Conservation (phyloP, 176 grass and related monocot genomes). For the Themeda triandra region DNA sequence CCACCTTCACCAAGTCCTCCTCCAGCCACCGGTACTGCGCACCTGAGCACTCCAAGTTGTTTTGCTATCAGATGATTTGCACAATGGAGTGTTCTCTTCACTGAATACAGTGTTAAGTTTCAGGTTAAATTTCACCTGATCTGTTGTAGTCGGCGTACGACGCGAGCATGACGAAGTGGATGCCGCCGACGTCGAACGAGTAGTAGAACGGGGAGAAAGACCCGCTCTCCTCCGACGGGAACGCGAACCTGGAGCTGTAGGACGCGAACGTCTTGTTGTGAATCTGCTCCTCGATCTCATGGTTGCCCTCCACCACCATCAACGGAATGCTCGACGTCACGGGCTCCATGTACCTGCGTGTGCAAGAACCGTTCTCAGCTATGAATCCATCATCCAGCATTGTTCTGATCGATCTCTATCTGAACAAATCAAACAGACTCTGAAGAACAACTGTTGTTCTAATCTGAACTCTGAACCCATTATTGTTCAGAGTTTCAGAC, state of each 20-base stretch:
- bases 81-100: no score
- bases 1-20: slow-evolving; percentile 61
- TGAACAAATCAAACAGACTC: background rate
- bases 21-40: slow-evolving; percentile 83
- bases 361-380: background rate
- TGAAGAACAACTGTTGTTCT: background rate
- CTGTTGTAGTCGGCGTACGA: slow-evolving; percentile 58
- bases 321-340: slow-evolving; percentile 67
- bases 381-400: background rate
- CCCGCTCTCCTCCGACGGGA: slow-evolving; percentile 58
- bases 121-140: slow-evolving; percentile 46
- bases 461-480: no score
- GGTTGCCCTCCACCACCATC: slow-evolving; percentile 92
- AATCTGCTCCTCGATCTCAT: slow-evolving; percentile 73
- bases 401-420: background rate
- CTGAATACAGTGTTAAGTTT: no score
- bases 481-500: background rate
- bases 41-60: background rate
- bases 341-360: slow-evolving; percentile 73
- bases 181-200: slow-evolving; percentile 78
- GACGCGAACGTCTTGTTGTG: slow-evolving; percentile 58
- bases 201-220: slow-evolving; percentile 87
- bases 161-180: slow-evolving; percentile 88
- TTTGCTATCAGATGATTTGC: background rate
- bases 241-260: slow-evolving; percentile 71